phyloP scores from a whole-genome alignment of 371 early-diverging fungal species.

The Paramicrosporidium saccamoebae region DNA sequence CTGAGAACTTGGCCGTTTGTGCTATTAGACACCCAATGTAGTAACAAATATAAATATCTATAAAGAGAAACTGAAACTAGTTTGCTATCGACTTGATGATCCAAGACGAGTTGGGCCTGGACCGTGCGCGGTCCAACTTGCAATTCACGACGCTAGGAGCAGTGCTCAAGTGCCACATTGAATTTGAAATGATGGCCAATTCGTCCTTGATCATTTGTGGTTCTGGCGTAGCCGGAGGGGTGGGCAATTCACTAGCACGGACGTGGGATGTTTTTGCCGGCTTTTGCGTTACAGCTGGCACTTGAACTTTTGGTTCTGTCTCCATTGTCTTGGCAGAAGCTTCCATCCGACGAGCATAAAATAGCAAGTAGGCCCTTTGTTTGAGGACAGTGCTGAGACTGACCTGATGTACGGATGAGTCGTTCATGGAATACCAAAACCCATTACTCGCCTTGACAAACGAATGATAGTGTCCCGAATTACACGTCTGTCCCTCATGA shows the following conservation, averaged over 20 bases:
- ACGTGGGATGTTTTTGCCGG: neutral
- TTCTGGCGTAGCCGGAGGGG: no score
- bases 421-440: conserved; percentile 43
- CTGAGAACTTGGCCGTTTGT: no score
- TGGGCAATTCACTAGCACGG: no score
- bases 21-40: no score
- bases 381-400: conserved; percentile 19
- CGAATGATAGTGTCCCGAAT: conserved; percentile 45
- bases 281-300: conserved; percentile 2
- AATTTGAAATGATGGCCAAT: no score
- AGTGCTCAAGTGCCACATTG: no score
- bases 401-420: conserved; percentile 21
- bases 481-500: conserved; percentile 28
- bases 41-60: conserved; percentile 8
- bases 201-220: no score
- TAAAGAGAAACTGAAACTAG: conserved; percentile 9
- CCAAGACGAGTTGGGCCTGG: conserved; percentile 48
- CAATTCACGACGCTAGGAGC: no score
- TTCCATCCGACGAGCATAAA: conserved; percentile 18
- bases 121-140: conserved; percentile 38
- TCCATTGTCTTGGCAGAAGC: conserved; percentile 1
- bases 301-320: conserved; percentile 2
- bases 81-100: conserved; percentile 62
- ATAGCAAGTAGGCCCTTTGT: conserved; percentile 48
- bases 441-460: conserved; percentile 34